A percentile compares a stretch with the other conserved stretches of the same genome.
Conservation (phyloP, 306 rosid genomes). For the Medicago ruthenica region DNA sequence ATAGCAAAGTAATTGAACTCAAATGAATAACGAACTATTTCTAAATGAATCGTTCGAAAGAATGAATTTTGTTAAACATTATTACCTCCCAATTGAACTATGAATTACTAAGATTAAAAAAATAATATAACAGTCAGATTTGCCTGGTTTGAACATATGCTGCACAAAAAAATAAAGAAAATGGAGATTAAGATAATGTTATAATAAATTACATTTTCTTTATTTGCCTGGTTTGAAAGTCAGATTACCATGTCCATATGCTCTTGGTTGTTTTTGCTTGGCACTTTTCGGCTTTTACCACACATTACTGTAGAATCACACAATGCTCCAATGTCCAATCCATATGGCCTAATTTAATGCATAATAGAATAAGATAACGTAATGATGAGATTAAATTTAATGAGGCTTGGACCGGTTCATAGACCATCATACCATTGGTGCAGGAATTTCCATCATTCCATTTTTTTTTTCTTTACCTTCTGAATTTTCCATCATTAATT, state of each 20-base stretch:
- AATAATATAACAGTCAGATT: too few species aligned
- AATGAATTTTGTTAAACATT: too few species aligned
- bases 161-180: not conserved
- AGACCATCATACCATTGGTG: conserved; percentile 50
- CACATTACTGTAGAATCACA: not conserved
- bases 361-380: conserved; percentile 1
- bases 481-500: conserved; percentile 34
- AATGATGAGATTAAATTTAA: conserved; percentile 33
- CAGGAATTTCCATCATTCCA: conserved; percentile 62
- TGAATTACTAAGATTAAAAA: too few species aligned
- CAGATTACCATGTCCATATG: too few species aligned
- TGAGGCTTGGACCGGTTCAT: conserved; percentile 40
- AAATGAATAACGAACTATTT: too few species aligned
- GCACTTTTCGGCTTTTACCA: not conserved
- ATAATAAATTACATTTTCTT: too few species aligned
- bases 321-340: not conserved
- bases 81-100: too few species aligned
- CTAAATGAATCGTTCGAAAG: too few species aligned
- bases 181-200: too few species aligned
- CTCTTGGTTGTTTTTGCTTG: too few species aligned
- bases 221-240: not conserved
- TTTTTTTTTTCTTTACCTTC: not conserved
- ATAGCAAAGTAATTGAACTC: too few species aligned
- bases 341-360: not conserved
- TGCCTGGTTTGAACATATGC: too few species aligned